Percentiles rank a stretch among this genome's conserved stretches.
Conservation (phyloP, 352 stramenopile genomes). For the Elongisporangium anandrum region DNA sequence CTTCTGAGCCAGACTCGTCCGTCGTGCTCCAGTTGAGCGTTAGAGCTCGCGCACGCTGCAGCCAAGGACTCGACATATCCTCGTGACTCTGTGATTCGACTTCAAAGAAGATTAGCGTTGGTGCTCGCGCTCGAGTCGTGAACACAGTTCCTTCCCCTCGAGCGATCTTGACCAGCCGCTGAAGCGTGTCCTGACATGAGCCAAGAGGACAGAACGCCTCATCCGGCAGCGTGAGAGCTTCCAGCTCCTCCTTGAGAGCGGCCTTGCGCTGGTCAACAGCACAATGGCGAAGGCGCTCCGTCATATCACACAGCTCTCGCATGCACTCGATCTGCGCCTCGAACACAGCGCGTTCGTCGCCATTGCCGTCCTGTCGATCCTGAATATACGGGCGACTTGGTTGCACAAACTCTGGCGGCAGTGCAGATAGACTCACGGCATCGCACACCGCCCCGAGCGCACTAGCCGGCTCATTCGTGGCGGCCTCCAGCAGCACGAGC, state of each 20-base stretch:
- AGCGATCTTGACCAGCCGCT: conserved; percentile 59
- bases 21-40: conserved; percentile 15
- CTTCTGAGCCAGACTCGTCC: not conserved
- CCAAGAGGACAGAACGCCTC: conserved; percentile 67
- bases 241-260: conserved; percentile 47
- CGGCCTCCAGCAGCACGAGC: conserved; percentile 38
- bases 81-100: conserved; percentile 45
- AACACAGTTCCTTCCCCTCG: conserved; percentile 79
- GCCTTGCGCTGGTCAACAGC: conserved; percentile 57
- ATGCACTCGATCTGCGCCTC: conserved; percentile 69
- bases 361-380: conserved; percentile 20
- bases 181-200: conserved; percentile 57
- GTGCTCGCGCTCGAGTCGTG: conserved; percentile 80
- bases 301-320: conserved; percentile 68
- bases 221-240: conserved; percentile 47
- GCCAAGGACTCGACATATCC: conserved; percentile 43
- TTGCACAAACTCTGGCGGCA: conserved; percentile 46
- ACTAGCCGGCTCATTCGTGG: conserved; percentile 18
- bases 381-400: conserved; percentile 24
- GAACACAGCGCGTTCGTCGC: conserved; percentile 46
- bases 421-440: conserved; percentile 30
- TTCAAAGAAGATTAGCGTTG: conserved; percentile 83
- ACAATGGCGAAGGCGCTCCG: conserved; percentile 60
- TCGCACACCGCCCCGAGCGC: conserved; percentile 60
- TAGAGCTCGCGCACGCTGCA: conserved; percentile 39